A percentile compares a stretch with the other conserved stretches of the same genome.
phyloP scores from a whole-genome alignment of 2,329 filamentous ascomycete genomes.

The Penicillium crustosum region DNA sequence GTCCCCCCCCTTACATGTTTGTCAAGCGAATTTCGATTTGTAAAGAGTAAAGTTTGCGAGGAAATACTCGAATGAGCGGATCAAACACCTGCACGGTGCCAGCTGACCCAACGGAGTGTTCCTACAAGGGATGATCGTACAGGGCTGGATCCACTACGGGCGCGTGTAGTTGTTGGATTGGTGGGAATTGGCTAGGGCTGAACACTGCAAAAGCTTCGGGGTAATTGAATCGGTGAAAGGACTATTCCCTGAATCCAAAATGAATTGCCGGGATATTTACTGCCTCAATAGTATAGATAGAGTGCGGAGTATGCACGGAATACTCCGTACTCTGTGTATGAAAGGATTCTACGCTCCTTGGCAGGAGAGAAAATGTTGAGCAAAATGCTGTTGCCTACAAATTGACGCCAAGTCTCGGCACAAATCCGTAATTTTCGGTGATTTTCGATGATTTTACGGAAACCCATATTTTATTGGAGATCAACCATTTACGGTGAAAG shows the following conservation, averaged over 20 bases:
- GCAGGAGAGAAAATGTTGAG: background rate
- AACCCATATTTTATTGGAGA: background rate
- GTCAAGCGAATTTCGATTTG: background rate
- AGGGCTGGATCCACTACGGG: conserved; percentile 1
- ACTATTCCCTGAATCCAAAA: background rate
- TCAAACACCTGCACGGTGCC: background rate
- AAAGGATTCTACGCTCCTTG: background rate
- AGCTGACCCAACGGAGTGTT: background rate
- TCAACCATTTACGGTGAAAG: background rate
- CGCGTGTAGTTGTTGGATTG: background rate
- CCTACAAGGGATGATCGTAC: background rate
- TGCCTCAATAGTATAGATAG: background rate
- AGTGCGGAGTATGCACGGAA: background rate
- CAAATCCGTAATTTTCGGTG: background rate
- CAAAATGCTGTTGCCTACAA: conserved; percentile 24
- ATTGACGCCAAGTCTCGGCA: conserved; percentile 1
- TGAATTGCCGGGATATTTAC: background rate
- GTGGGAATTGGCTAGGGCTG: background rate
- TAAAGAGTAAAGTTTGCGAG: background rate
- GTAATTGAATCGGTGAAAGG: background rate
- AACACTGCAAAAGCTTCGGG: background rate
- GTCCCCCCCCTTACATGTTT: conserved; percentile 4
- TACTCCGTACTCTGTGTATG: too few relatives aligned
- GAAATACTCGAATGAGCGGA: background rate
- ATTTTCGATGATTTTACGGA: background rate